A percentile compares a stretch with the other conserved stretches of the same genome.
These are phyloP conservation scores for Royoungia palumana DNA, from an alignment of 768 basidiomycete species.

Conservation along the genomic window DNA sequence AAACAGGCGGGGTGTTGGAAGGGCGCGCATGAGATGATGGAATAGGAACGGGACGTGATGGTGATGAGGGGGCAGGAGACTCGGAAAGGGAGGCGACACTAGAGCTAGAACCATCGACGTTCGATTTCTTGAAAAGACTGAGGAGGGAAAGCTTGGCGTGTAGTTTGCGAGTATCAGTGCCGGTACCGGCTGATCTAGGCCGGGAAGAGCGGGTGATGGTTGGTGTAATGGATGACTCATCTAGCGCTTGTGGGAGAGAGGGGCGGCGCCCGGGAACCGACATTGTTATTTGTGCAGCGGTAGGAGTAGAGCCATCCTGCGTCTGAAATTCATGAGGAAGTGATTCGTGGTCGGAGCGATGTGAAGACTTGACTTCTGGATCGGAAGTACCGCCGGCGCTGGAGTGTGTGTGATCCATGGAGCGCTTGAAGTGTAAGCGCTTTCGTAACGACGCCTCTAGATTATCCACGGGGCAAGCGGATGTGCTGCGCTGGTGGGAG, in stretches of 20 bases:
- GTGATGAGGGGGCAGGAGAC: slow-evolving; percentile 26
- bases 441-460: slow-evolving; percentile 35
- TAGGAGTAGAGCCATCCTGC: slow-evolving; percentile 1
- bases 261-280: slow-evolving; percentile 50
- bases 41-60: slow-evolving; percentile 26
- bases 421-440: slow-evolving; percentile 70
- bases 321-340: slow-evolving; percentile 3
- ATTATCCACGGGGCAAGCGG: slow-evolving; percentile 29
- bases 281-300: slow-evolving; percentile 14
- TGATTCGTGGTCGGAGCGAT: slow-evolving; percentile 14
- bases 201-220: slow-evolving; percentile 41
- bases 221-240: slow-evolving; percentile 33
- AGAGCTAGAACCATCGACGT: slow-evolving; percentile 35
- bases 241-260: slow-evolving; percentile 59
- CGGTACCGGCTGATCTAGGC: slow-evolving; percentile 72
- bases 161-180: slow-evolving; percentile 54
- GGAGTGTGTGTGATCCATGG: slow-evolving; percentile 68
- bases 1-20: slow-evolving; percentile 24
- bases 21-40: slow-evolving; percentile 16
- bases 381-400: slow-evolving; percentile 37
- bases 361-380: slow-evolving; percentile 22
- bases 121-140: slow-evolving; percentile 66
- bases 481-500: slow-evolving; percentile 15
- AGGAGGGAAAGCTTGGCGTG: slow-evolving; percentile 73
- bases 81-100: slow-evolving; percentile 35